A percentile compares a stretch with the other conserved stretches of the same genome.
Conservation (phyloP, 1,139 yeast species). For the Diutina sp. region DNA sequence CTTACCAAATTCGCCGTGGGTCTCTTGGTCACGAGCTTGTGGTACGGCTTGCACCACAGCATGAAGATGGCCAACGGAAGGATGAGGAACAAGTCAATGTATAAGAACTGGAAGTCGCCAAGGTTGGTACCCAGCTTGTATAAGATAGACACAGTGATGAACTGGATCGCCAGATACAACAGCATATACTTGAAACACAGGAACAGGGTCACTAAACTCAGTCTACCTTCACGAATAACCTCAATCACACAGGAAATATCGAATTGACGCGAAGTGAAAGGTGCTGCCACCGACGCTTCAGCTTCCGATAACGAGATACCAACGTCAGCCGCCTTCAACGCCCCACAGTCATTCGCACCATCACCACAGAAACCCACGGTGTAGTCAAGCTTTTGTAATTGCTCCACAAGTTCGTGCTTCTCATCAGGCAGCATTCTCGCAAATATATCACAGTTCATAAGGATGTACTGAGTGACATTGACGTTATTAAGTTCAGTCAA, state of each 20-base stretch:
- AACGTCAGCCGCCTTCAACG: slow-evolving; percentile 92
- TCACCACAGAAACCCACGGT: slow-evolving; percentile 98
- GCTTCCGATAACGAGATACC: slow-evolving; percentile 95
- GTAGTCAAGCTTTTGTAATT: slow-evolving; percentile 70
- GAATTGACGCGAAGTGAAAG: slow-evolving; percentile 81
- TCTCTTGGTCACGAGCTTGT: slow-evolving; percentile 48
- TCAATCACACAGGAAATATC: slow-evolving; percentile 88
- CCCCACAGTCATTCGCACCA: slow-evolving; percentile 97
- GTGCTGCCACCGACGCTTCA: slow-evolving; percentile 97
- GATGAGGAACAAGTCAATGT: slow-evolving; percentile 82
- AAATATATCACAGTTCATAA: slow-evolving; percentile 66
- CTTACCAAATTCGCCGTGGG: slow-evolving; percentile 94
- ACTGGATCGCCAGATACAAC: slow-evolving; percentile 90
- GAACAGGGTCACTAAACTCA: slow-evolving; percentile 87
- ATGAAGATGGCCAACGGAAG: slow-evolving; percentile 90
- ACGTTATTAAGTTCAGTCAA: slow-evolving; percentile 40
- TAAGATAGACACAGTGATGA: slow-evolving; percentile 70
- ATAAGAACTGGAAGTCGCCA: slow-evolving; percentile 95
- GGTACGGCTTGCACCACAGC: slow-evolving; percentile 91
- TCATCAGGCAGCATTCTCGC: slow-evolving; percentile 99
- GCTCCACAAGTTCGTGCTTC: slow-evolving; percentile 88
- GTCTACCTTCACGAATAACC: slow-evolving; percentile 88
- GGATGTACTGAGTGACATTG: slow-evolving; percentile 36
- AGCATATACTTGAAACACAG: slow-evolving; percentile 98
- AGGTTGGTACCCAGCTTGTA: slow-evolving; percentile 84